Conservation (phyloP, 306 rosid species). For the Vigna angularis region DNA sequence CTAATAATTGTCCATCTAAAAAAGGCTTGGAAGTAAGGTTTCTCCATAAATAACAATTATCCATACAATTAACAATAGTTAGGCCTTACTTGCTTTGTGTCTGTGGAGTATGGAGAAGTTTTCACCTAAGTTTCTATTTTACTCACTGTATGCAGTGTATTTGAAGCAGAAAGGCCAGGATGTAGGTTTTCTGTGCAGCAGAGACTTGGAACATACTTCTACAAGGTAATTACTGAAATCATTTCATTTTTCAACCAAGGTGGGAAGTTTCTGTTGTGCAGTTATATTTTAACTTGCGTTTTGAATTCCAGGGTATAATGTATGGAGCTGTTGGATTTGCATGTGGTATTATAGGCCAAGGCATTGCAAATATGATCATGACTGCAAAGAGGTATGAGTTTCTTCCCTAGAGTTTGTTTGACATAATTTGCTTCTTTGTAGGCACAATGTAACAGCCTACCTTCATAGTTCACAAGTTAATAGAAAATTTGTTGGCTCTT, state of each 20-base stretch:
- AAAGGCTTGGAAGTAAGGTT: conserved; percentile 18
- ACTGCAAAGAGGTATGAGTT: conserved; percentile 78
- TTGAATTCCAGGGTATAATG: conserved; percentile 71
- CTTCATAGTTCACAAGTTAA: background rate
- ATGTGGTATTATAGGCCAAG: conserved; percentile 98
- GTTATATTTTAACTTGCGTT: background rate
- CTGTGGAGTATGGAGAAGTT: conserved; percentile 26
- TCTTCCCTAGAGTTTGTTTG: conserved; percentile 26
- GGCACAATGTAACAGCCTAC: background rate
- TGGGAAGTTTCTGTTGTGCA: background rate
- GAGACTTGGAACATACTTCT: conserved; percentile 83
- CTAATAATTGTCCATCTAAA: conserved; percentile 13
- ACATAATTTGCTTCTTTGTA: conserved; percentile 19
- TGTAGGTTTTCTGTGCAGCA: conserved; percentile 78
- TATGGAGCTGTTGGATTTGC: conserved; percentile 88
- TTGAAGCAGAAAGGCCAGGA: conserved; percentile 97
- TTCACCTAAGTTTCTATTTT: conserved; percentile 33
- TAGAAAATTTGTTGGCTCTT: background rate
- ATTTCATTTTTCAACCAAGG: conserved; percentile 19
- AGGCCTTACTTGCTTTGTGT: conserved; percentile 25
- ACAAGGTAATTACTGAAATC: conserved; percentile 56
- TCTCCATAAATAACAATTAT: background rate
- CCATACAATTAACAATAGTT: too few species aligned
- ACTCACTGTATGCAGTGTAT: conserved; percentile 69
- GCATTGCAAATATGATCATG: conserved; percentile 93